Percentiles rank a stretch among this genome's conserved stretches.
Evolutionary conservation across 2,329 filamentous ascomycete genomes (phyloP).

Genomic region (Aschersonia sp.): DNA sequence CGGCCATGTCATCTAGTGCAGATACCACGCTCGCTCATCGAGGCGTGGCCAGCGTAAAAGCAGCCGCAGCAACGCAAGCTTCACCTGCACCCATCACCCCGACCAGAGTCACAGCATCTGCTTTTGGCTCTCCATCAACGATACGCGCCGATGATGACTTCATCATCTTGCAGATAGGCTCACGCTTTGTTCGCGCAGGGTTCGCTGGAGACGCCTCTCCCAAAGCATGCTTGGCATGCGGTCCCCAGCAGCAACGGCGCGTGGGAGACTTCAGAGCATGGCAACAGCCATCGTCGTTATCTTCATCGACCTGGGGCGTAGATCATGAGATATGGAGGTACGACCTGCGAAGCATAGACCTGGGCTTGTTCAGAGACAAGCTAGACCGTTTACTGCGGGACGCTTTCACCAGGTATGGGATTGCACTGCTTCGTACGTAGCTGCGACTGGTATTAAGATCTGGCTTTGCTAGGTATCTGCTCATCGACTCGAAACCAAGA

Average conservation of each 20-base stretch:
- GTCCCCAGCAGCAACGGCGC: constrained; percentile 61
- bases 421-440: background rate
- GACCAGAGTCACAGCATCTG: constrained; percentile 34
- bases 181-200: constrained; percentile 64
- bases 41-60: constrained; percentile 42
- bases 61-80: constrained; percentile 20
- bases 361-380: constrained; percentile 74
- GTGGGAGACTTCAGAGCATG: constrained; percentile 71
- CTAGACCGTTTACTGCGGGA: constrained; percentile 72
- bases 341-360: constrained; percentile 58
- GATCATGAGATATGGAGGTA: constrained; percentile 65
- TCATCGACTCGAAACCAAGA: constrained; percentile 63
- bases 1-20: constrained; percentile 27
- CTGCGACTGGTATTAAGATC: background rate
- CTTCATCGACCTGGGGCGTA: constrained; percentile 42
- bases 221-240: constrained; percentile 56
- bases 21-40: constrained; percentile 38
- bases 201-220: constrained; percentile 75
- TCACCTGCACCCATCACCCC: constrained; percentile 43
- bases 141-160: constrained; percentile 69
- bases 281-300: constrained; percentile 33
- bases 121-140: constrained; percentile 44
- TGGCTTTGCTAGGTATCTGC: constrained; percentile 33
- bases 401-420: constrained; percentile 58
- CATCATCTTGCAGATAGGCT: constrained; percentile 70